These are phyloP conservation scores for Coemansia guatemalensis DNA, from an alignment of 192 early-diverging fungal species.

Conservation along the genomic window DNA sequence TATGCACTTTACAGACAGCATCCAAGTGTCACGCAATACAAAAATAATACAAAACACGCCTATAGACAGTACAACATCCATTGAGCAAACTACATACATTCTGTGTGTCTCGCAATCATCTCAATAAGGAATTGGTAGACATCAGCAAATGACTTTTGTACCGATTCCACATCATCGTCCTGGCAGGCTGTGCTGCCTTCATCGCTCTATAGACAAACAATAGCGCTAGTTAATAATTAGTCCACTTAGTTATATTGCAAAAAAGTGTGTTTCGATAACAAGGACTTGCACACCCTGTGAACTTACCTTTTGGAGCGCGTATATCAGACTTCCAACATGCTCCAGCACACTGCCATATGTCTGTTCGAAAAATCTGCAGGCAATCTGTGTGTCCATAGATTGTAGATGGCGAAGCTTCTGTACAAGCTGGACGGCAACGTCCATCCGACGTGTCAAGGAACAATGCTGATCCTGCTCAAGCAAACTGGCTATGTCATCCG, in stretches of 20 bases:
- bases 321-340: constrained; percentile 35
- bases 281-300: neutral
- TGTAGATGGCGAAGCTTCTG: constrained; percentile 41
- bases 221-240: neutral
- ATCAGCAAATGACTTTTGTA: constrained; percentile 30
- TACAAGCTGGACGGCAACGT: constrained; percentile 34
- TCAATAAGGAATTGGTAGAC: constrained; percentile 49
- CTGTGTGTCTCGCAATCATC: constrained; percentile 44
- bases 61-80: neutral
- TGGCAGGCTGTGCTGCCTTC: neutral
- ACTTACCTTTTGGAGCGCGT: constrained; percentile 28
- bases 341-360: constrained; percentile 31
- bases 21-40: neutral
- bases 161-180: constrained; percentile 19
- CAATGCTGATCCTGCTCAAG: constrained; percentile 14
- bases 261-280: neutral
- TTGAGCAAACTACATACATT: constrained; percentile 41
- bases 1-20: neutral
- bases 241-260: neutral
- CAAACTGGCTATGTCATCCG: constrained; percentile 8
- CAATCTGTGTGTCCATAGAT: constrained; percentile 15
- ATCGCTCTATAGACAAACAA: constrained; percentile 25
- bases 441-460: constrained; percentile 22
- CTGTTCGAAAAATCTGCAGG: constrained; percentile 25
- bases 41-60: constrained; percentile 2